A percentile compares a stretch with the other conserved stretches of the same genome.
Evolutionary conservation across 2,329 filamentous ascomycete species (phyloP).

Genomic region (Amesomyces nigricolor): DNA sequence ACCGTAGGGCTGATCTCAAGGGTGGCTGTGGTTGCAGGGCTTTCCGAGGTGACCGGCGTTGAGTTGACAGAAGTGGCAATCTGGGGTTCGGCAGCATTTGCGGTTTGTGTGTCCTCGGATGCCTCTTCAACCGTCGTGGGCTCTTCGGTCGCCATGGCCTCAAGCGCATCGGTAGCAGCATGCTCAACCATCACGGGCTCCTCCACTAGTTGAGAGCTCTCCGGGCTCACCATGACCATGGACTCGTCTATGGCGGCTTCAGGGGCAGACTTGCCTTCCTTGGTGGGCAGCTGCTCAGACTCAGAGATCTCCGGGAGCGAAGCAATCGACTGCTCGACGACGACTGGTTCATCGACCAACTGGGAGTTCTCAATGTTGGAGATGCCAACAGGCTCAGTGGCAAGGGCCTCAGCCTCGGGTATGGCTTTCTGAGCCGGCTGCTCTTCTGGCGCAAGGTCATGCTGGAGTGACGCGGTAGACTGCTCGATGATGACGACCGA

Average conservation of each 20-base stretch:
- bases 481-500: neutral
- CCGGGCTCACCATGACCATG: conserved; percentile 1
- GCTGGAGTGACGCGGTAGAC: conserved; percentile 6
- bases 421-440: neutral
- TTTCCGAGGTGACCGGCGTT: neutral
- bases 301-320: conserved; percentile 2
- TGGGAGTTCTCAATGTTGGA: neutral
- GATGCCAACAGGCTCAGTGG: neutral
- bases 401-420: neutral
- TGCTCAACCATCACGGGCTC: conserved; percentile 11
- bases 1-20: neutral
- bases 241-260: conserved; percentile 7
- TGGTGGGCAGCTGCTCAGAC: neutral
- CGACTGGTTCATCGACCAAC: conserved; percentile 8
- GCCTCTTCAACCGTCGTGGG: neutral
- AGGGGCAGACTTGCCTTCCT: neutral
- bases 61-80: neutral
- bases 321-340: conserved; percentile 2
- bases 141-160: neutral
- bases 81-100: neutral
- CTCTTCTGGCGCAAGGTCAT: neutral
- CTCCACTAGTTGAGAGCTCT: conserved; percentile 8
- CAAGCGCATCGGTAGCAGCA: neutral
- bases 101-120: neutral
- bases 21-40: neutral